phyloP scores from a whole-genome alignment of 345 rosid species.

The Citrus trifoliata region DNA sequence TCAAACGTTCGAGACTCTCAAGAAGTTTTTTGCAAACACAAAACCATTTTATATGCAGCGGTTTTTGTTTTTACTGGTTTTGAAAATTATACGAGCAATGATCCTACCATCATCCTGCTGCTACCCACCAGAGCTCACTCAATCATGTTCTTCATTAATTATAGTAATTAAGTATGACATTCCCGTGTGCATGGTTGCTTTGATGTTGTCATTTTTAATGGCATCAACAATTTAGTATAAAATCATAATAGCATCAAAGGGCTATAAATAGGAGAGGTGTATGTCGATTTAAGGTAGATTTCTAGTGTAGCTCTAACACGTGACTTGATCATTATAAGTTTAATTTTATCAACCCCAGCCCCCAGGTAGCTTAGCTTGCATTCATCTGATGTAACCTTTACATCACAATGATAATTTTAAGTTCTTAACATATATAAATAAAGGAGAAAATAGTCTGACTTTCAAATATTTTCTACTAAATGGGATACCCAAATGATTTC shows the following conservation, averaged over 20 bases:
- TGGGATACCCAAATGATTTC: no score
- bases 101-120: not conserved
- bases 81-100: not conserved
- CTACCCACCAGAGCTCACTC: conserved; percentile 13
- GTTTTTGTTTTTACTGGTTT: conserved; percentile 29
- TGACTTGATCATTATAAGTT: conserved; percentile 16
- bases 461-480: no score
- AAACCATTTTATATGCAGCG: conserved; percentile 8
- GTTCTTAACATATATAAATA: not conserved
- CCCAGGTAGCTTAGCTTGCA: conserved; percentile 18
- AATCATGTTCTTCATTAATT: conserved; percentile 10
- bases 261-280: not conserved
- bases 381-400: conserved; percentile 26
- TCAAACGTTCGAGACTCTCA: conserved; percentile 13
- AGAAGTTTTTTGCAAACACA: not conserved
- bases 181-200: not conserved
- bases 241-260: conserved; percentile 4
- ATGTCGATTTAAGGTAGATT: conserved; percentile 19
- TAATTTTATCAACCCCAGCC: not conserved
- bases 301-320: conserved; percentile 14
- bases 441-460: not conserved
- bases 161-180: conserved; percentile 23
- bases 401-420: conserved; percentile 14
- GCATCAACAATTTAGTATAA: not conserved
- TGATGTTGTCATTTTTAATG: not conserved